Evolutionary conservation across 73 alveolate genomes (phyloP).

Genomic region (Durusdinium trenchii): DNA sequence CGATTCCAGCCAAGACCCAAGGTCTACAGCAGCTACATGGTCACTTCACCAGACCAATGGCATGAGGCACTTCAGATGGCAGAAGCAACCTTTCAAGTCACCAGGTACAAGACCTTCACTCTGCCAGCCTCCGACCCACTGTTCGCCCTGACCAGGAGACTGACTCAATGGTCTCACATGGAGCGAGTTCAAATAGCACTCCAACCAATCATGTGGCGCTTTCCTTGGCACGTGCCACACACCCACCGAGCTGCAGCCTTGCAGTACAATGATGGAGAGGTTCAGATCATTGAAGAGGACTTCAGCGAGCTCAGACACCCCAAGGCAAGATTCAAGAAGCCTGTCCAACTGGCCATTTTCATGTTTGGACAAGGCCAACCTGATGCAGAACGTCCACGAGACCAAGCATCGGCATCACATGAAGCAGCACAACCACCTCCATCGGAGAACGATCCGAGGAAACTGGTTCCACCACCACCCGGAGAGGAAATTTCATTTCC

Average conservation of each 20-base stretch:
- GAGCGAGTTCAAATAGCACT: no score
- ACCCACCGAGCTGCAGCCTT: not conserved
- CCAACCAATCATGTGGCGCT: no score
- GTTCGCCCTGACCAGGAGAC: no score
- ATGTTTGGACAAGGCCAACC: not conserved
- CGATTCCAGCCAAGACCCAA: not conserved
- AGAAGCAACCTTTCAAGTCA: not conserved
- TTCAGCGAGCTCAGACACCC: not conserved
- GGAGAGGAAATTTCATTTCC: no score
- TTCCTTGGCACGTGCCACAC: no score
- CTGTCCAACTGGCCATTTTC: not conserved
- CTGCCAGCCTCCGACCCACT: no score
- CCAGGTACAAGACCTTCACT: no score
- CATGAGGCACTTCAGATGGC: not conserved
- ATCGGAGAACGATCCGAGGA: no score
- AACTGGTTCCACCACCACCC: no score
- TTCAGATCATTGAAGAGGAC: not conserved
- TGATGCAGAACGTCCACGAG: not conserved
- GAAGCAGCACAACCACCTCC: no score
- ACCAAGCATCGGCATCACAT: not conserved
- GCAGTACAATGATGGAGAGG: not conserved
- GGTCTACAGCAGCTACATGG: no score
- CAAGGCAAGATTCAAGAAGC: not conserved
- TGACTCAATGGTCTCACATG: no score
- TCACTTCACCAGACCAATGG: not conserved